Base-by-base conservation (phyloP, 768 basidiomycete species). In the Mycena amicta region DNA sequence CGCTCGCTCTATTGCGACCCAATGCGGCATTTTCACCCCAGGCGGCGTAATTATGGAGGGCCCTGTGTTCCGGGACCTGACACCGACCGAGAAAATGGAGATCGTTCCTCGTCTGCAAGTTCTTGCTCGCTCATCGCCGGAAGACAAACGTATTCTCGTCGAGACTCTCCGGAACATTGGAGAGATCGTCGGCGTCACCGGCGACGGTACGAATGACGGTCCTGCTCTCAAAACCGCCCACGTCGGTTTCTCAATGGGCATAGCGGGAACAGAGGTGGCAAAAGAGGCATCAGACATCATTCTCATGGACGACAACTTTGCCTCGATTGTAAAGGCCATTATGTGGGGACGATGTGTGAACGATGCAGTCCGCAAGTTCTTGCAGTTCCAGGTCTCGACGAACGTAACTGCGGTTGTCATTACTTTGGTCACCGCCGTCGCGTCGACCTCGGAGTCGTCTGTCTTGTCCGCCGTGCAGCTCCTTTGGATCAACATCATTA, bases 311-410 rank as follows among this genome's bases (percentile, higher is more conserved):
- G 94, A 95, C 74, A 95, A 96, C 71, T 98, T 99, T 71, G 77
- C 93, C 3, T 95, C 93, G 2, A 95, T 99, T 67, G 93, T 98
- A 64, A 89, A 93, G 66, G 97, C 97, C 55, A 97, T 98, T 66
- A 95, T 97, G 80, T 98, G 97, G 96, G 97, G 97, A 41, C 92
- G 97, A 50, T 96, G 94, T 67, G 96, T 99, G 61, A 99, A 98
- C 72, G 97, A 99, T 68, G 87, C 95, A 0, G 97, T 98, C 51
- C 88, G 90, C 70, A 99, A 98, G 77, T 99, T 98, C 77, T 70
- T 99, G 58, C 96, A 98, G 76, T 97, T 97, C 82, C 94, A 94
- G 74, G 81, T 93, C 59, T 92, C 91, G 20, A 92, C 92, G 67
- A 99, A 99, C 78, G 85, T 98, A 59, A 95, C 95, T 5, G 97